Evolutionary conservation across 1,139 yeast genomes (phyloP).

Genomic region (Hanseniaspora sp.): DNA sequence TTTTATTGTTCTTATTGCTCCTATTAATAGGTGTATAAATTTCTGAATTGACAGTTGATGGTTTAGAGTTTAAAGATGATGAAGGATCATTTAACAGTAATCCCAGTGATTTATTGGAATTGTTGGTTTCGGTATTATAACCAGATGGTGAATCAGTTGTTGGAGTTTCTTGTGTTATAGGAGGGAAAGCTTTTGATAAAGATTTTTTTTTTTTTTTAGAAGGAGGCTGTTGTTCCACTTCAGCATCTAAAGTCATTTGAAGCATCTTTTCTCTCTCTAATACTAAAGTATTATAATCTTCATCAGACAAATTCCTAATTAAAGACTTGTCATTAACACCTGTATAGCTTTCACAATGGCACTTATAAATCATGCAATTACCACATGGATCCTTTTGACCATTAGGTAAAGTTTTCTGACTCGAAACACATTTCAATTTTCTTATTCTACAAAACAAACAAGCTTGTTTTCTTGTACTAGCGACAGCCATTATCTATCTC

Average conservation of each 20-base stretch:
- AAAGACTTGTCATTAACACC: constrained; percentile 6
- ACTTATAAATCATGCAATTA: constrained; percentile 12
- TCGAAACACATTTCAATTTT: constrained; percentile 9
- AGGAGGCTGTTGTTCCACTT: background rate
- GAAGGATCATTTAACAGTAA: too few relatives aligned
- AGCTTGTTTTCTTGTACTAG: background rate
- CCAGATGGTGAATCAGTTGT: too few relatives aligned
- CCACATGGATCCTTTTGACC: constrained; percentile 10
- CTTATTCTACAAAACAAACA: constrained; percentile 13
- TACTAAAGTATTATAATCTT: background rate
- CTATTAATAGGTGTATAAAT: too few relatives aligned
- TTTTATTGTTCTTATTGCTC: too few relatives aligned
- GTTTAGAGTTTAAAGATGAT: too few relatives aligned
- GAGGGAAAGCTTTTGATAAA: background rate
- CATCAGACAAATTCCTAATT: background rate
- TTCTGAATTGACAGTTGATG: too few relatives aligned
- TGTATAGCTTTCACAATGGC: constrained; percentile 1
- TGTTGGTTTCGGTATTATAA: too few relatives aligned
- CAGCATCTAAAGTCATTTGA: background rate
- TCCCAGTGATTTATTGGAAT: too few relatives aligned
- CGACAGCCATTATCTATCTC: background rate
- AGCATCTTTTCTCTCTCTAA: background rate
- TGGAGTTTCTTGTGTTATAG: background rate
- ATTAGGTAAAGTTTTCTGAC: background rate
- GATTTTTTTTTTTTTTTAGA: background rate